These are phyloP conservation scores for Dysphania ambrosioides DNA, from an alignment of 148 eudicot species.

Conservation along the genomic window DNA sequence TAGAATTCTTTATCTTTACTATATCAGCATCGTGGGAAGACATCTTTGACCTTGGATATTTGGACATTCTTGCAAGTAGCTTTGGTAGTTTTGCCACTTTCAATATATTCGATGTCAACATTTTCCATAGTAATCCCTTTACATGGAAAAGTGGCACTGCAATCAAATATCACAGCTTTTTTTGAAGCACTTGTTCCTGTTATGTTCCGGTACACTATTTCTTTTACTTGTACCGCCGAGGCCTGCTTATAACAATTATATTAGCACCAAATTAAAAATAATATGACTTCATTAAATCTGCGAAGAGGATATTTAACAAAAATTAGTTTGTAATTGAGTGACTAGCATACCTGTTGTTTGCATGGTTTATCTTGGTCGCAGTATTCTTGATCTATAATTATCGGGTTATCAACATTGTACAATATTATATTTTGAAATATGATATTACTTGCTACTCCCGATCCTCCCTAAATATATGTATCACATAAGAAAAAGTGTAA, in stretches of 20 bases:
- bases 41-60: slow-evolving; percentile 26
- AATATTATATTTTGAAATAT: slow-evolving; percentile 50
- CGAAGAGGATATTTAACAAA: too few species aligned
- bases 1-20: not conserved
- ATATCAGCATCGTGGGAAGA: slow-evolving; percentile 45
- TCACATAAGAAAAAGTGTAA: too few species aligned
- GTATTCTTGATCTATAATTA: slow-evolving; percentile 70
- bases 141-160: slow-evolving; percentile 57
- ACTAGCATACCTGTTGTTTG: slow-evolving; percentile 40
- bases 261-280: not conserved
- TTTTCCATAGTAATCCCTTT: slow-evolving; percentile 44
- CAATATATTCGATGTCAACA: slow-evolving; percentile 23
- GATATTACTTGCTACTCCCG: slow-evolving; percentile 65
- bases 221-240: slow-evolving; percentile 54
- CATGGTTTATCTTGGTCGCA: slow-evolving; percentile 62
- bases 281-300: too few species aligned
- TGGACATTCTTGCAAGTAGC: slow-evolving; percentile 62
- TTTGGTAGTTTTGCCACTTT: slow-evolving; percentile 14
- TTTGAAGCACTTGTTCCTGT: slow-evolving; percentile 58
- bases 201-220: slow-evolving; percentile 60
- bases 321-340: not conserved
- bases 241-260: slow-evolving; percentile 25
- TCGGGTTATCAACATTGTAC: slow-evolving; percentile 57
- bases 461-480: slow-evolving; percentile 53
- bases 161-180: slow-evolving; percentile 45